Evolutionary conservation across 768 basidiomycete genomes (phyloP).

Genomic region (Suillus luteus): DNA sequence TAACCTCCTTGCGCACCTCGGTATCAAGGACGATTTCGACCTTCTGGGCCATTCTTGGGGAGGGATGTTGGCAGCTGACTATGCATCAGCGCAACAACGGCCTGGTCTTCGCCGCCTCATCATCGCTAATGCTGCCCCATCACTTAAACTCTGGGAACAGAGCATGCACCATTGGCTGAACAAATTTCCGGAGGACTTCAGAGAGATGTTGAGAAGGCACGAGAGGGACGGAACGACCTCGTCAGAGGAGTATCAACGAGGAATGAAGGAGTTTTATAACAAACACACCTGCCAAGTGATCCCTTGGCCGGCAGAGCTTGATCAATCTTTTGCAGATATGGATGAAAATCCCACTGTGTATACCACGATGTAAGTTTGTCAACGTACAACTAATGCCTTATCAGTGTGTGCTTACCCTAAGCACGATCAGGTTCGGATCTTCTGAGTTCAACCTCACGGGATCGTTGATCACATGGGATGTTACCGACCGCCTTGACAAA

Average conservation of each 20-base stretch:
- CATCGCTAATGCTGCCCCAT: constrained; percentile 35
- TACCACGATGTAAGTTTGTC: constrained; percentile 33
- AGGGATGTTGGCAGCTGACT: constrained; percentile 49
- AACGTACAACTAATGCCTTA: neutral
- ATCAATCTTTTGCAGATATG: constrained; percentile 26
- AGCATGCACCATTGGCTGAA: constrained; percentile 29
- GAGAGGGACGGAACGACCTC: constrained; percentile 36
- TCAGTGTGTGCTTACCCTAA: neutral
- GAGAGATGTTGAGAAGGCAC: constrained; percentile 30
- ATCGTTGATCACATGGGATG: constrained; percentile 47
- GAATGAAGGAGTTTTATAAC: constrained; percentile 29
- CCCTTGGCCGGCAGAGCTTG: constrained; percentile 38
- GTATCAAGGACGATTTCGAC: constrained; percentile 42
- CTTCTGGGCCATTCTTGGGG: constrained; percentile 62
- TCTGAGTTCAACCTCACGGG: constrained; percentile 45
- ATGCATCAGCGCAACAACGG: constrained; percentile 39
- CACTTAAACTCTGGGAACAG: constrained; percentile 29
- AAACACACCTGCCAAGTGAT: constrained; percentile 37
- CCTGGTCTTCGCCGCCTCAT: constrained; percentile 39
- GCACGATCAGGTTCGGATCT: constrained; percentile 19
- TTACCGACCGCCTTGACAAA: constrained; percentile 43
- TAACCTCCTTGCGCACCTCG: constrained; percentile 47
- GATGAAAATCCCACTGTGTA: constrained; percentile 36
- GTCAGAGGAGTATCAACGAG: constrained; percentile 36
- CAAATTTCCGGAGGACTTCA: constrained; percentile 29